Percentiles rank a stretch among this genome's conserved stretches.
Conservation (phyloP, 495 filamentous ascomycete genomes). For the Lepidopterella palustris region DNA sequence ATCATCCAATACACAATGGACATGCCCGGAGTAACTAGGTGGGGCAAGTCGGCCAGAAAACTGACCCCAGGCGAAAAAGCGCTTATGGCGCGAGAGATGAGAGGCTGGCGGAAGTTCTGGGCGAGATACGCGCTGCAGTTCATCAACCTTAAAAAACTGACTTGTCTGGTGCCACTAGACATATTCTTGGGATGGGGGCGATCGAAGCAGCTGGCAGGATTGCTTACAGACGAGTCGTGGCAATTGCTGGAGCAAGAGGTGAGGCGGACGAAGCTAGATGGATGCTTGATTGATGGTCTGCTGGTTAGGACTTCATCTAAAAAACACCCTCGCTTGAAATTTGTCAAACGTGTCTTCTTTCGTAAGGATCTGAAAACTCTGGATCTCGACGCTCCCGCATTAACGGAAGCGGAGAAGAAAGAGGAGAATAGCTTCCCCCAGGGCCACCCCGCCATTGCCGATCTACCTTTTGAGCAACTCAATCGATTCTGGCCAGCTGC, state of each 20-base stretch:
- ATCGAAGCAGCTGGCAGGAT: not conserved
- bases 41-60: slow-evolving; percentile 2
- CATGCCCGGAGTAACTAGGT: slow-evolving; percentile 20
- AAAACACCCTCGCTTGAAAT: slow-evolving; percentile 15
- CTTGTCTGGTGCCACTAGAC: slow-evolving; percentile 10
- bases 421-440: slow-evolving; percentile 6
- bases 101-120: slow-evolving; percentile 25
- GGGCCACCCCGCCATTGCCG: not conserved
- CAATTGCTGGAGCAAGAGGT: slow-evolving; percentile 15
- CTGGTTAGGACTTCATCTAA: slow-evolving; percentile 6
- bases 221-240: slow-evolving; percentile 16
- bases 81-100: slow-evolving; percentile 15
- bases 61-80: slow-evolving; percentile 7
- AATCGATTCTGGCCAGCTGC: not conserved
- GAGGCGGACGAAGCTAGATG: not conserved
- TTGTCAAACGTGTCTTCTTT: slow-evolving; percentile 25
- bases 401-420: slow-evolving; percentile 12
- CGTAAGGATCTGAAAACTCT: slow-evolving; percentile 6
- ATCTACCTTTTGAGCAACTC: not conserved
- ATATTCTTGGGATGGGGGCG: slow-evolving; percentile 19
- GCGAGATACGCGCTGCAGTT: slow-evolving; percentile 18
- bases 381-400: not conserved
- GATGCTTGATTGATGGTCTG: not conserved
- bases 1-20: slow-evolving; percentile 24
- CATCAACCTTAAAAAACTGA: slow-evolving; percentile 21